Conservation (phyloP, 2,329 filamentous ascomycete species). For the Aureobasidium melanogenum region DNA sequence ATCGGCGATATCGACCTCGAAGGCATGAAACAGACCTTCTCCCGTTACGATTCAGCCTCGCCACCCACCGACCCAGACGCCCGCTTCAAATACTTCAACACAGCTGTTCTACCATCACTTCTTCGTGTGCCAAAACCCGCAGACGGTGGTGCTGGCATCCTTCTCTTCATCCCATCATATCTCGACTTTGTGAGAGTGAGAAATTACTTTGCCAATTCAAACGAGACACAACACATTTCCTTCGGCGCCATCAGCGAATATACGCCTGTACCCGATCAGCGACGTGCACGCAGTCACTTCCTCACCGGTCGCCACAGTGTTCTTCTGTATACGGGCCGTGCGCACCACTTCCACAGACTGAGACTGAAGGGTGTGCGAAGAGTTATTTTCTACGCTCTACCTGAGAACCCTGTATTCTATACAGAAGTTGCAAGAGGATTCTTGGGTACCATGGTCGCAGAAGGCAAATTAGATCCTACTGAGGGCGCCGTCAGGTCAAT, state of each 20-base stretch:
- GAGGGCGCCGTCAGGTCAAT: constrained; percentile 45
- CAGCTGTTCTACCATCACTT: constrained; percentile 67
- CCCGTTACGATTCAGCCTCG: constrained; percentile 65
- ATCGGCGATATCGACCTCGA: constrained; percentile 55
- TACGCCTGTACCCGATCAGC: constrained; percentile 65
- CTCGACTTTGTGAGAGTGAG: constrained; percentile 90
- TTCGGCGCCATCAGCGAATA: constrained; percentile 90
- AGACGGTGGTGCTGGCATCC: constrained; percentile 49
- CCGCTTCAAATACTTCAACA: constrained; percentile 84
- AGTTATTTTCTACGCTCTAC: constrained; percentile 83
- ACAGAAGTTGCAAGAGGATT: constrained; percentile 64
- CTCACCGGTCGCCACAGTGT: constrained; percentile 71
- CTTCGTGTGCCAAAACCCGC: constrained; percentile 57
- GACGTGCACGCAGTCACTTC: constrained; percentile 81
- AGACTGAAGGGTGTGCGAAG: constrained; percentile 69
- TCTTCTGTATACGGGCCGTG: constrained; percentile 83
- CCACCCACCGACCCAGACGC: constrained; percentile 73
- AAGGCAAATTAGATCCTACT: constrained; percentile 48
- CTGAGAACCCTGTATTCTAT: constrained; percentile 80
- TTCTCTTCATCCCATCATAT: constrained; percentile 88
- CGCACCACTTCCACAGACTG: constrained; percentile 95
- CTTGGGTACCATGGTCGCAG: constrained; percentile 45
- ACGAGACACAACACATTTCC: constrained; percentile 46
- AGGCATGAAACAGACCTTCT: constrained; percentile 77
- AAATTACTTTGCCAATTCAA: constrained; percentile 76